Percentiles rank a stretch among this genome's conserved stretches.
Conservation (phyloP, 2,329 filamentous ascomycete species). For the Rosellinia necatrix region DNA sequence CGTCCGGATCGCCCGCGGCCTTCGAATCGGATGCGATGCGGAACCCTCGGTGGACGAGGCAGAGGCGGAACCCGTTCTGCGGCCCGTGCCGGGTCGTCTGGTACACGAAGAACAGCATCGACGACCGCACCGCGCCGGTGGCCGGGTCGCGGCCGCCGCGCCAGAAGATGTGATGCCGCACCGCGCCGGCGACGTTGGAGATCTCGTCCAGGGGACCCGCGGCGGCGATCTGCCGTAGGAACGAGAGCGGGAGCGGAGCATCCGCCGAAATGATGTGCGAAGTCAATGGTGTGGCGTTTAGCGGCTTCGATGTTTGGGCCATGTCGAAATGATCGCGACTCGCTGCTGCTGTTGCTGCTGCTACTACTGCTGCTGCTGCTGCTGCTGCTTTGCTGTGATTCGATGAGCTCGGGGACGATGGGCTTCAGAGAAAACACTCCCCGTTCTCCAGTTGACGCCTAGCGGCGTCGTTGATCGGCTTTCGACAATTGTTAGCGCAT, state of each 20-base stretch:
- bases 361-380: no score
- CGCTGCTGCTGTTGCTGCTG: no score
- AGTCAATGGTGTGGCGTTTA: no score
- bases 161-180: background rate
- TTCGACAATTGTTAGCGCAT: no score
- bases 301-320: no score
- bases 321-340: no score
- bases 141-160: background rate
- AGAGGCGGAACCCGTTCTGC: background rate
- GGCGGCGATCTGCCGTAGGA: background rate
- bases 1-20: background rate
- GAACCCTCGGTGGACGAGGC: background rate
- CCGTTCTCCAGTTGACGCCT: no score
- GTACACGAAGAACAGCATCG: background rate
- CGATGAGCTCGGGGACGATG: no score
- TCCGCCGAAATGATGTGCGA: background rate
- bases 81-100: background rate
- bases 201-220: background rate
- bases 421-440: no score
- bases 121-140: background rate
- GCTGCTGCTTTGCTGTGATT: no score
- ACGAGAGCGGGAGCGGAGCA: background rate
- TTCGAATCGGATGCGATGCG: background rate
- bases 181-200: background rate
- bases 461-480: no score